Base-by-base conservation (phyloP, 75 land plant genomes). In the Adiantum capillusveneris region DNA sequence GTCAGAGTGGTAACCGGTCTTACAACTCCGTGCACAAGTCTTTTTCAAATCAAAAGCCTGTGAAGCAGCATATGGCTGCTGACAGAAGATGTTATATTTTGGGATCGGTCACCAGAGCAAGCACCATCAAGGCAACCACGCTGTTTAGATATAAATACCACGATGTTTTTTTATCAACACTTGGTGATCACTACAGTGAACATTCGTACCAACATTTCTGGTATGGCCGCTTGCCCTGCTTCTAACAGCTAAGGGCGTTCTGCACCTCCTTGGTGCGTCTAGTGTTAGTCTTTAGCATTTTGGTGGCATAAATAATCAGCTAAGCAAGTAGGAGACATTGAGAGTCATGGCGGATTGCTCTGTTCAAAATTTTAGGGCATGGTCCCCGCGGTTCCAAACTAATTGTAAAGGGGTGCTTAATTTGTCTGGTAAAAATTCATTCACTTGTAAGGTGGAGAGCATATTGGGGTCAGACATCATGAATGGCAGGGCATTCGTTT, bases 151-250 rank as follows among this genome's bases (percentile, higher is more conserved):
- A 53, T 14, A 53, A 53, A 14, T 53, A 53, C 55, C 55, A 53
- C 28, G 28, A 53, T 5, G 55, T 53, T 53, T 53, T 53, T 13
- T 53, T 53, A 26, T 53, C 55, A 24, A 26, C 21, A 14, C 18
- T 25, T 1, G 55, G 18, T 2, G 55, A 53, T 24, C 51, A 48
- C 18, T 18, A 25, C 14, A 25, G 55, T 25, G 55, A 53, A 26
- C 28, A 25, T 25, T 25, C 55, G 3, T 25, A 3, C 29, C 55
- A 53, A 9, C 37, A 34, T 25, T 26, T 25, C 28, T 53, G 55
- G 55, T 53, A 53, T 26, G 55, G 55, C 5, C 55, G 55, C 25
- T 14, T 53, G 25, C 55, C 55, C 2, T 53, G 55, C 55, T 53
- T 53, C 28, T 53, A 26, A 25, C 55, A 14, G 5, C 28, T 2